Evolutionary conservation across 1,284 basidiomycete genomes (phyloP).

Genomic region (Mycena sp.): DNA sequence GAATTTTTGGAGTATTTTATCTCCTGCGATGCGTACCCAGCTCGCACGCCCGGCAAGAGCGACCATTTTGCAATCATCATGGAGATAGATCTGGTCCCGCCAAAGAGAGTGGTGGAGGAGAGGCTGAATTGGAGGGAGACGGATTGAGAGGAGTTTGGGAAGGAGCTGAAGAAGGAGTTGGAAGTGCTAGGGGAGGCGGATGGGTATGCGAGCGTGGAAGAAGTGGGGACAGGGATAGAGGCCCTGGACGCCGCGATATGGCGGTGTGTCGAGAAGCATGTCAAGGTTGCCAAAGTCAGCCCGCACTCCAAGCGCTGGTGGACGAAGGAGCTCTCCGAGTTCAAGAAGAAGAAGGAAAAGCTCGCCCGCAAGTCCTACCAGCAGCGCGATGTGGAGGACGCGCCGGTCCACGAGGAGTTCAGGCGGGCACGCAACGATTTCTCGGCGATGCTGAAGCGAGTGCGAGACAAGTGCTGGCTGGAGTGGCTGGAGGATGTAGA

Average conservation of each 20-base stretch:
- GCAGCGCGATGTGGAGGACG: neutral
- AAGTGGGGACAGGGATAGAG: neutral
- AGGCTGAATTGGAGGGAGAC: neutral
- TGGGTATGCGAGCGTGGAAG: neutral
- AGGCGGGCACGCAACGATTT: neutral
- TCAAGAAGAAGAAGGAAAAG: neutral
- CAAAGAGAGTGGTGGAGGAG: neutral
- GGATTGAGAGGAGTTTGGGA: neutral
- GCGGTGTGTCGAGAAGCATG: neutral
- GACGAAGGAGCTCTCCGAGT: neutral
- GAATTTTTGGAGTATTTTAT: conserved; percentile 28
- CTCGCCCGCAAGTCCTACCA: neutral
- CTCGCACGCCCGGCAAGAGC: neutral
- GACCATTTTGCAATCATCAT: conserved; percentile 16
- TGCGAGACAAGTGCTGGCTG: no score
- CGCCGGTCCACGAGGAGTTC: neutral
- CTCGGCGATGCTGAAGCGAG: no score
- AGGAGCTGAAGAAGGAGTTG: neutral
- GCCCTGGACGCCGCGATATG: neutral
- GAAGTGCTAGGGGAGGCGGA: neutral
- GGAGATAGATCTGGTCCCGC: neutral
- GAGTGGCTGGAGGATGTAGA: no score
- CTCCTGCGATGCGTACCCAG: conserved; percentile 6
- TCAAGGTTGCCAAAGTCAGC: neutral
- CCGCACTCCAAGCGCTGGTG: conserved; percentile 8